Evolutionary conservation across 768 basidiomycete species (phyloP).

Genomic region (Psilocybe subaeruginosa): DNA sequence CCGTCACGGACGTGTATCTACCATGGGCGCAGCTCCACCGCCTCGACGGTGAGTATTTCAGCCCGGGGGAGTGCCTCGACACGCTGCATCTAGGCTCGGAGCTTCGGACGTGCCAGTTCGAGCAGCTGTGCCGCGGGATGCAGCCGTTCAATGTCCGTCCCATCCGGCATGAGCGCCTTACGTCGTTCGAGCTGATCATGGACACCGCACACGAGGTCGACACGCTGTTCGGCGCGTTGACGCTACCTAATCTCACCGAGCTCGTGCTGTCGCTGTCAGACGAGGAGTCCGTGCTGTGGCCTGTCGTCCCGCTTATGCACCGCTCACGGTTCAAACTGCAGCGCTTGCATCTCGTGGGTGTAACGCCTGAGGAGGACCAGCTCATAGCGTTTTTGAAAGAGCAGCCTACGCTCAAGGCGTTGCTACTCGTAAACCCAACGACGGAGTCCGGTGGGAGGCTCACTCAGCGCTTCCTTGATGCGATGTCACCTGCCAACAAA

Average conservation of each 20-base stretch:
- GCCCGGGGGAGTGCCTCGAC: constrained; percentile 21
- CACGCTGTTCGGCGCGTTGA: constrained; percentile 16
- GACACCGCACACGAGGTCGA: constrained; percentile 15
- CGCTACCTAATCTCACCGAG: constrained; percentile 19
- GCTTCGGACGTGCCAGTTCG: constrained; percentile 19
- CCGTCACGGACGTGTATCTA: constrained; percentile 17
- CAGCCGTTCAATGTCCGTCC: constrained; percentile 9
- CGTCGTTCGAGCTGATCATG: constrained; percentile 22
- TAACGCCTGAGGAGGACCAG: constrained; percentile 20
- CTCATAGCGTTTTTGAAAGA: constrained; percentile 17
- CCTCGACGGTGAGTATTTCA: constrained; percentile 22
- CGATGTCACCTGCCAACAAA: constrained; percentile 12
- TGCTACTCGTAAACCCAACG: constrained; percentile 22
- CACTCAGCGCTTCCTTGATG: constrained; percentile 15
- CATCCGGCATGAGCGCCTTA: constrained; percentile 17
- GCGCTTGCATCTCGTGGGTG: constrained; percentile 23
- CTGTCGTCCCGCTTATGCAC: constrained; percentile 16
- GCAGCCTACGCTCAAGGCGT: constrained; percentile 13
- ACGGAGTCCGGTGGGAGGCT: constrained; percentile 20
- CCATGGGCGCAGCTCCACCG: constrained; percentile 22
- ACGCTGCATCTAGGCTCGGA: constrained; percentile 16
- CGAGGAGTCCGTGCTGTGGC: constrained; percentile 13
- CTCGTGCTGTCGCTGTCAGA: constrained; percentile 22
- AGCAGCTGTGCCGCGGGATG: constrained; percentile 18
- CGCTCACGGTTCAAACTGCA: constrained; percentile 18